Conservation (phyloP, 2,329 filamentous ascomycete genomes). For the Dactylella cylindrospora region DNA sequence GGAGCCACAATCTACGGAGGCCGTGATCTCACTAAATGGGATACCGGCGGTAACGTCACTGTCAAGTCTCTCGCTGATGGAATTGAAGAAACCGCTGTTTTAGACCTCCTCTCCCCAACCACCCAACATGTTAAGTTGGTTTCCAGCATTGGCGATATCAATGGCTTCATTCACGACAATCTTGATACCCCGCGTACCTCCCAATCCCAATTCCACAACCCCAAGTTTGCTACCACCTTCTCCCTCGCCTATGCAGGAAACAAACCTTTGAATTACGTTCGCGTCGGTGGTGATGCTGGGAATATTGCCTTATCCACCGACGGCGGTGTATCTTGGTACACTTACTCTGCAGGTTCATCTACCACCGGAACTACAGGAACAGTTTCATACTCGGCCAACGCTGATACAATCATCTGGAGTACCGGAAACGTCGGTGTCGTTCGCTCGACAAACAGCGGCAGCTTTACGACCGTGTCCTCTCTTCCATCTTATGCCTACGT, state of each 20-base stretch:
- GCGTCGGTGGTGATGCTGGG: conserved; percentile 53
- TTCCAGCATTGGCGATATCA: conserved; percentile 58
- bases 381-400: conserved; percentile 59
- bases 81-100: conserved; percentile 60
- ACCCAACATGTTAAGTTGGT: conserved; percentile 55
- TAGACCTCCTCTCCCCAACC: conserved; percentile 57
- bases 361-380: conserved; percentile 55
- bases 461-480: conserved; percentile 56
- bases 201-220: conserved; percentile 56
- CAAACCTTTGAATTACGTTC: conserved; percentile 55
- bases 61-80: conserved; percentile 59
- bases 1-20: conserved; percentile 60
- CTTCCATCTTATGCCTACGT: conserved; percentile 57
- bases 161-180: conserved; percentile 56
- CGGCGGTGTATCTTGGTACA: conserved; percentile 58
- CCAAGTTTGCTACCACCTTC: conserved; percentile 56
- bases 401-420: conserved; percentile 53
- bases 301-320: conserved; percentile 58
- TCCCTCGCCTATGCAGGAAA: conserved; percentile 53
- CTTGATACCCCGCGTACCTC: conserved; percentile 54
- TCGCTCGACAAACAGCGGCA: conserved; percentile 50
- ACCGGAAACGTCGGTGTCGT: conserved; percentile 43
- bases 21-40: conserved; percentile 60
- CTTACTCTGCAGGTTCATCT: conserved; percentile 55
- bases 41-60: conserved; percentile 56